phyloP scores from a whole-genome alignment of 768 basidiomycete species.

The Leccinum longicurvipes region DNA sequence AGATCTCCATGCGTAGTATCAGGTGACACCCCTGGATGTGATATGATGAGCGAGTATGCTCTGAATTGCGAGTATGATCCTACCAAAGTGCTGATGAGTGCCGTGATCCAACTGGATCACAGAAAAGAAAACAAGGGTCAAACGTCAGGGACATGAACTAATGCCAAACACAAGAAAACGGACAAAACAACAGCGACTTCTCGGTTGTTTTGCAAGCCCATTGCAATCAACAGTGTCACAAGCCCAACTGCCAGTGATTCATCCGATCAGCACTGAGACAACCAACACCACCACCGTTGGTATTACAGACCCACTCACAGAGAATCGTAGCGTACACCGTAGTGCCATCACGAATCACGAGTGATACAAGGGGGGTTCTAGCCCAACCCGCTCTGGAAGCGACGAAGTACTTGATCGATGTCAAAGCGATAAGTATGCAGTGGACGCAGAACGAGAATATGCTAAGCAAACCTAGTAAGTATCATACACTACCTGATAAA shows the following conservation, averaged over 20 bases:
- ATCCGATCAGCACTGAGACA: not conserved
- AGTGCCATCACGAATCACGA: constrained; percentile 18
- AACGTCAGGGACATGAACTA: constrained; percentile 1
- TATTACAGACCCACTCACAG: constrained; percentile 11
- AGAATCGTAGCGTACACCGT: constrained; percentile 2
- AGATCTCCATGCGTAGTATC: constrained; percentile 22
- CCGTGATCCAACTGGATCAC: constrained; percentile 12
- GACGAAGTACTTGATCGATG: constrained; percentile 17
- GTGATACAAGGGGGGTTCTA: constrained; percentile 20
- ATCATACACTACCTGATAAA: not conserved
- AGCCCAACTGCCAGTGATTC: constrained; percentile 1
- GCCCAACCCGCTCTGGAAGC: constrained; percentile 14
- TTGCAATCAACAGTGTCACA: not conserved
- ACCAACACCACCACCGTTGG: not conserved
- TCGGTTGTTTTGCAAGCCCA: not conserved
- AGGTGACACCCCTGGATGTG: constrained; percentile 22
- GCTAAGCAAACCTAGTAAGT: constrained; percentile 1
- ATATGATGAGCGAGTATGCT: not conserved
- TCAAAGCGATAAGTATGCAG: constrained; percentile 13
- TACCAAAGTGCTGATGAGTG: constrained; percentile 14
- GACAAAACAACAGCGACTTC: constrained; percentile 8
- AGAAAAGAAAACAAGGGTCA: not conserved
- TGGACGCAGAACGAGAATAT: constrained; percentile 16
- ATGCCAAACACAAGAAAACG: not conserved
- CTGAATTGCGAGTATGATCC: not conserved